Conservation (phyloP, 345 rosid species). For the Eucalyptus polyanthemos region DNA sequence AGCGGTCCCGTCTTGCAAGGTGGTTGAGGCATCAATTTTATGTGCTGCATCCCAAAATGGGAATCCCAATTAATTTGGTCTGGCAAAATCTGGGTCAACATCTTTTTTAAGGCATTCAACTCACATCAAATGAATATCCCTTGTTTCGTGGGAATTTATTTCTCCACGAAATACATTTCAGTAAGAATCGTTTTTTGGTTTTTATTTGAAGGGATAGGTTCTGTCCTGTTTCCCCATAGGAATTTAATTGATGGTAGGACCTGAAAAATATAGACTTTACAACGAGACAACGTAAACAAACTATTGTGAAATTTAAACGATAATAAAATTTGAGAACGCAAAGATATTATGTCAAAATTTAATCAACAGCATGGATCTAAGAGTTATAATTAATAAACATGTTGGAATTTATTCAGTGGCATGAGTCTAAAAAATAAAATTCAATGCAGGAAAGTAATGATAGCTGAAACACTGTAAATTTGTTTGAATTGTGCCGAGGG, state of each 20-base stretch:
- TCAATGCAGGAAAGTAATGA: not conserved
- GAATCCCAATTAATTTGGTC: not conserved
- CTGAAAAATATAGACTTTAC: too few relatives aligned
- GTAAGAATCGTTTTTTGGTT: too few relatives aligned
- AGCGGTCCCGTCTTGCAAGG: not conserved
- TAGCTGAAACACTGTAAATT: fast-evolving
- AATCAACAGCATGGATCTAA: too few relatives aligned
- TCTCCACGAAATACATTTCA: too few relatives aligned
- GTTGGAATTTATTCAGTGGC: not conserved
- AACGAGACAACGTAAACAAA: fast-evolving
- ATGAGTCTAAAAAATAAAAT: not conserved
- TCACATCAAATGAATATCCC: not conserved
- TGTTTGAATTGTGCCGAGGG: not conserved
- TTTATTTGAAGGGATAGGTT: not conserved
- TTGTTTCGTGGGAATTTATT: not conserved
- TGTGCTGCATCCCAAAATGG: not conserved
- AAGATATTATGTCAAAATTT: fast-evolving
- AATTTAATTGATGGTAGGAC: not conserved
- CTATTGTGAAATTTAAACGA: fast-evolving
- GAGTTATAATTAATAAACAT: fast-evolving
- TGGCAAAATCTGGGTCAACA: not conserved
- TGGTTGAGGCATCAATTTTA: not conserved
- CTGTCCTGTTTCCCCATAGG: not conserved
- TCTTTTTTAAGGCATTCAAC: too few relatives aligned
- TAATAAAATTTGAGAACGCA: fast-evolving